Evolutionary conservation across 805 yeast species (phyloP).

Genomic region (Lachancea thermotolerans): DNA sequence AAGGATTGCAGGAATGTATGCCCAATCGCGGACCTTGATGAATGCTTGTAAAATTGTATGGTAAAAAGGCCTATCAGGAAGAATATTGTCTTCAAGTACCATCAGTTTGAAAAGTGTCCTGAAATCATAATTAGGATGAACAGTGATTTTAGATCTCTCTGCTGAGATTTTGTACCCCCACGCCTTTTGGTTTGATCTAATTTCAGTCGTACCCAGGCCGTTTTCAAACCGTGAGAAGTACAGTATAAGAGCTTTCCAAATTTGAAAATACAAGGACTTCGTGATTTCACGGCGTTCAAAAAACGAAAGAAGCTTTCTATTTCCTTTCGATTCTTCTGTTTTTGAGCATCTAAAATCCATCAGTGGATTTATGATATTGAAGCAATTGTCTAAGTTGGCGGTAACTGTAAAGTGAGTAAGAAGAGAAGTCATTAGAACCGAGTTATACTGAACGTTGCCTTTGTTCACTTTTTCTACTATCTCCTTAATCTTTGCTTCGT

Average conservation of each 20-base stretch:
- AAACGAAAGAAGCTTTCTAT: conserved; percentile 8
- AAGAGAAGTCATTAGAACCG: conserved; percentile 35
- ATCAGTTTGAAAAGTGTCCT: conserved; percentile 15
- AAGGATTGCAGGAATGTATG: conserved; percentile 18
- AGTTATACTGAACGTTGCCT: conserved; percentile 28
- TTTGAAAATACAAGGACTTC: conserved; percentile 24
- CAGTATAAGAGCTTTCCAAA: conserved; percentile 28
- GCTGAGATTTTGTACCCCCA: conserved; percentile 10
- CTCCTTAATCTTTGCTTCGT: conserved; percentile 21
- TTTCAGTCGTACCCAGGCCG: conserved; percentile 12
- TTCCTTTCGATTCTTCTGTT: conserved; percentile 6
- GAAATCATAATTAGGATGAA: conserved; percentile 11
- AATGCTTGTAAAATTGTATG: conserved; percentile 16
- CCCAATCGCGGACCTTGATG: conserved; percentile 21
- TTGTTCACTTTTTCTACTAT: conserved; percentile 30
- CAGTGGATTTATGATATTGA: conserved; percentile 30
- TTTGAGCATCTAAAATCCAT: conserved; percentile 17
- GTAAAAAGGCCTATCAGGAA: conserved; percentile 17
- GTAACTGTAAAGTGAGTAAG: conserved; percentile 29
- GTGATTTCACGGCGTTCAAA: conserved; percentile 14
- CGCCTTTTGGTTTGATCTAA: conserved; percentile 12
- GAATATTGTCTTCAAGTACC: conserved; percentile 17
- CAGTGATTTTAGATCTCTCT: conserved; percentile 8
- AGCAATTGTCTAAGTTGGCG: conserved; percentile 28
- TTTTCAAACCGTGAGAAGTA: conserved; percentile 11